A percentile compares a stretch with the other conserved stretches of the same genome.
phyloP scores from a whole-genome alignment of 2,329 filamentous ascomycete species.

The Cladosporium colombiae region DNA sequence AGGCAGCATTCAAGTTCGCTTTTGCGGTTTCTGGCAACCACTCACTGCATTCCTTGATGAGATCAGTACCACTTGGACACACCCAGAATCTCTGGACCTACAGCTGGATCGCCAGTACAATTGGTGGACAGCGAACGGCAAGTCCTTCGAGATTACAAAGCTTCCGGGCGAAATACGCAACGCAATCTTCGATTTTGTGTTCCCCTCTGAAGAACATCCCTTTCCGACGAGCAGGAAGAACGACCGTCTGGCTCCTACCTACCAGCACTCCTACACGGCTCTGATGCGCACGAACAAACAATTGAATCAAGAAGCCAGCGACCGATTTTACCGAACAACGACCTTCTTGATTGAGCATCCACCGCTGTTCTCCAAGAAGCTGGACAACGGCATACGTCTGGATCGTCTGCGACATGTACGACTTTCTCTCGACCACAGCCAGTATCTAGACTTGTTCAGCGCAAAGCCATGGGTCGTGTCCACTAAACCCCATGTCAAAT shows the following conservation, averaged over 20 bases:
- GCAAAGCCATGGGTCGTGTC: conserved; percentile 1
- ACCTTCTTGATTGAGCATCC: conserved; percentile 26
- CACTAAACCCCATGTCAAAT: background rate
- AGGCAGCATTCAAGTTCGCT: background rate
- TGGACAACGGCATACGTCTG: conserved; percentile 18
- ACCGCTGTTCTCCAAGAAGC: conserved; percentile 22
- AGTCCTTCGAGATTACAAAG: conserved; percentile 20
- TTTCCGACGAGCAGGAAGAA: background rate
- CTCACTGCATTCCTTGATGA: conserved; percentile 2
- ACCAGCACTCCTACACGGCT: background rate
- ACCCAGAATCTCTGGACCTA: background rate
- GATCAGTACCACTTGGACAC: background rate
- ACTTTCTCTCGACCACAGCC: conserved; percentile 26
- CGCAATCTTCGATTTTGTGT: conserved; percentile 16
- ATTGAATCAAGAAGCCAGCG: conserved; percentile 26
- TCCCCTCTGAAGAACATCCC: background rate
- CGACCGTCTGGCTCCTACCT: background rate
- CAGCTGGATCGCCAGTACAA: background rate
- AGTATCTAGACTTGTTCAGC: conserved; percentile 32
- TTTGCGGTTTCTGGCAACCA: background rate
- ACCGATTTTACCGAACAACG: conserved; percentile 26
- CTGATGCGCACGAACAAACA: conserved; percentile 27
- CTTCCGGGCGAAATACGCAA: conserved; percentile 23
- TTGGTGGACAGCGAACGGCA: conserved; percentile 22
- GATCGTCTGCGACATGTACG: conserved; percentile 27